Base-by-base conservation (phyloP, 108 stramenopile species). In the Cyclotella baltica region DNA sequence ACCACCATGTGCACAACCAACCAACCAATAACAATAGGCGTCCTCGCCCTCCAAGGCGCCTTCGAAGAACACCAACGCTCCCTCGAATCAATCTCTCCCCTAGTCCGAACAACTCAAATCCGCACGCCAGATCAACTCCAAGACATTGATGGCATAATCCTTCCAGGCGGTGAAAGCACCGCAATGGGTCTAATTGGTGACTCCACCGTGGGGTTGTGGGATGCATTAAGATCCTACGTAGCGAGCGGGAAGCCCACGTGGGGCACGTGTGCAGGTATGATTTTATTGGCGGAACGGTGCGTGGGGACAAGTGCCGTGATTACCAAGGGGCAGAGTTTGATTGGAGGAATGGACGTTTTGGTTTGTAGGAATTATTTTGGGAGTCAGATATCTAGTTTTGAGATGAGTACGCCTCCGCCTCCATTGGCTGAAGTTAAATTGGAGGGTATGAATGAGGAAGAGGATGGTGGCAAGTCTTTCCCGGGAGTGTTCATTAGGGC, bases 231-330 rank as follows among this genome's bases (percentile, higher is more conserved):
- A 62, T 73, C 87, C 40, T 98, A 95, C 77, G 88, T 93, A 2
- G 51, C 80, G 9, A 75, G 62, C 9, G 52, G 53, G 0, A 93
- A 91, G 55, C 98, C 98, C 22, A 90, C 94, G 0, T 99, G 98
- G 98, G 99, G 99, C 34, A 99, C 99, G 1, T 99, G 99, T 70
- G 99, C 99, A 1, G 99, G 99, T 34, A 97, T 99, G 98, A 98
- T 99, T 71, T 75, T 99, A 36, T 85, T 99, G 58, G 94, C 97
- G 8, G 93, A 98, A 75, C 72, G 87, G 67, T 97, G 96, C 66
- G 90, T 97, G 33, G 97, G 97, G 33, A 87, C 90, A 0, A 85
- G 80, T 71, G 93, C 93, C 23, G 94, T 95, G 1, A 94, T 94
- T 76, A 85, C 94, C 73, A 93, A 98, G 40, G 99, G 99, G 43